Conservation (phyloP, 495 filamentous ascomycete species). For the Aspergillus ostianus region DNA sequence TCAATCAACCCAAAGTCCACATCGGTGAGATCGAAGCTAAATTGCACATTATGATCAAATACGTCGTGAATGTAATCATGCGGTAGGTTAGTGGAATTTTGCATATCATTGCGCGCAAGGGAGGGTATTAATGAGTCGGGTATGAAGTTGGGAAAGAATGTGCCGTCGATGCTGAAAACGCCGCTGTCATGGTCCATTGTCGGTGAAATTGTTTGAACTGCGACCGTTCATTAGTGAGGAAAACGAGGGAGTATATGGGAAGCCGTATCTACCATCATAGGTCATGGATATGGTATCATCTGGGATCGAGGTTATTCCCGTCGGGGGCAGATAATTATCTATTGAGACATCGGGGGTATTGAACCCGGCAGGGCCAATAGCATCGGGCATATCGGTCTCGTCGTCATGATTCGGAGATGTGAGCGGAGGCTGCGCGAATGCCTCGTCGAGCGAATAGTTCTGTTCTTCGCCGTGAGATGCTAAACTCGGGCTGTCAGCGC, state of each 20-base stretch:
- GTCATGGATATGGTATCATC: conserved; percentile 13
- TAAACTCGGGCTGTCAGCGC: no score
- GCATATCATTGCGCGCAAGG: conserved; percentile 26
- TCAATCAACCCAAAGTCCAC: conserved; percentile 59
- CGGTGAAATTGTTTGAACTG: no score
- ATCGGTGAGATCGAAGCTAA: conserved; percentile 58
- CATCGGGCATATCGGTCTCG: no score
- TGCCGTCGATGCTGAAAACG: conserved; percentile 34
- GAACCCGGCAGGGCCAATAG: no score
- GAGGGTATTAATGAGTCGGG: conserved; percentile 33
- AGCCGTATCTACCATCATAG: conserved; percentile 21
- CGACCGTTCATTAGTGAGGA: no score
- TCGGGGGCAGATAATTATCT: conserved; percentile 13
- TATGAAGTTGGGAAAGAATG: conserved; percentile 37
- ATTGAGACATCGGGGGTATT: conserved; percentile 28
- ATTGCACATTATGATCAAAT: conserved; percentile 42
- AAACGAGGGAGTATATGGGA: not conserved
- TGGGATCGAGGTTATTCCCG: conserved; percentile 8
- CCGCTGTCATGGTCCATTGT: conserved; percentile 32
- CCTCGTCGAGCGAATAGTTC: no score
- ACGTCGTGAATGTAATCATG: conserved; percentile 29
- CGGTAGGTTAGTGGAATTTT: conserved; percentile 19
- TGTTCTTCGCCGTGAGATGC: no score
- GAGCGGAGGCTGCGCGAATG: no score
- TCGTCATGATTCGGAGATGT: no score